phyloP scores from a whole-genome alignment of 176 grass and related monocot species.

The Aegilops speltoides region DNA sequence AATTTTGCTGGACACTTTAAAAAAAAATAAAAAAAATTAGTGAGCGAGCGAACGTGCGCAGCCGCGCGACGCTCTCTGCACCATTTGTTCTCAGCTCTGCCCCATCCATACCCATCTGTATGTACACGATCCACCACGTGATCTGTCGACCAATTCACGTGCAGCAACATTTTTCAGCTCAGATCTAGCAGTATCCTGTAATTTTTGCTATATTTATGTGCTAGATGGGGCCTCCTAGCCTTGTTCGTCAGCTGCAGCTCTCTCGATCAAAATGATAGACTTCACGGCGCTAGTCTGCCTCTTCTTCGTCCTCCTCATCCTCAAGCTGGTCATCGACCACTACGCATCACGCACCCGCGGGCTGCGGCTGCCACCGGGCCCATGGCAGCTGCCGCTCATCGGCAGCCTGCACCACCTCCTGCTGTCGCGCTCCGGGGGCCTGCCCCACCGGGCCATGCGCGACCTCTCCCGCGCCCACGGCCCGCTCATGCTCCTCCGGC shows the following conservation, averaged over 20 bases:
- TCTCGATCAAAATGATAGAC: conserved; percentile 12
- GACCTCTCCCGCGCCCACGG: conserved; percentile 6
- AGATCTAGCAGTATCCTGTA: no score
- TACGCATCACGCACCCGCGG: not conserved
- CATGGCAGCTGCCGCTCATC: conserved; percentile 48
- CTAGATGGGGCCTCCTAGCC: no score
- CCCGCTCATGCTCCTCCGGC: conserved; percentile 1
- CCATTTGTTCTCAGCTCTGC: no score
- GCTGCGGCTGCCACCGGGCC: conserved; percentile 22
- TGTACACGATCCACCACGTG: no score
- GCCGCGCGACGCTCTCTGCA: no score
- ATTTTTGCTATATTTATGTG: no score
- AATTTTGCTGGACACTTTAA: no score
- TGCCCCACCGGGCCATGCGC: conserved; percentile 35
- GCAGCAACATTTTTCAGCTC: no score
- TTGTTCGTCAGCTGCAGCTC: not conserved
- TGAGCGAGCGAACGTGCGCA: no score
- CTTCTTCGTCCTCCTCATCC: not conserved
- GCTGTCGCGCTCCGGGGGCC: not conserved
- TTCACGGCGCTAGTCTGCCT: not conserved
- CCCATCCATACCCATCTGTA: no score
- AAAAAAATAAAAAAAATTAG: no score
- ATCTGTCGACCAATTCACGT: no score
- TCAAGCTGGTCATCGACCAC: not conserved
- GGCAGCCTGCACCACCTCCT: conserved; percentile 49